Evolutionary conservation across 805 yeast species (phyloP).

Genomic region (Metschnikowia aberdeeniae): DNA sequence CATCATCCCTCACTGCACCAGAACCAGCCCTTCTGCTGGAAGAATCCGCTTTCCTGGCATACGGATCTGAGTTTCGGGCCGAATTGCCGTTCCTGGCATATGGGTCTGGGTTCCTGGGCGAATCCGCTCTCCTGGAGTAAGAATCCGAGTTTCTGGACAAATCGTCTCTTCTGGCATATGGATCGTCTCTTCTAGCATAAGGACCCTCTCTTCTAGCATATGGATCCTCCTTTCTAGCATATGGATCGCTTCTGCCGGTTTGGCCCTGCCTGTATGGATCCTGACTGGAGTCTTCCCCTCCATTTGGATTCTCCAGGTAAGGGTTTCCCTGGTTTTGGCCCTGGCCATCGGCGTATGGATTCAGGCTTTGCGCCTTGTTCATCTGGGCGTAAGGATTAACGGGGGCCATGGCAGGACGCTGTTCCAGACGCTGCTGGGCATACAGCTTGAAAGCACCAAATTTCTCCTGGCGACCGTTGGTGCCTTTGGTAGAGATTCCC

Average conservation of each 20-base stretch:
- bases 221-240: background rate
- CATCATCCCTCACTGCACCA: conserved; percentile 18
- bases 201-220: background rate
- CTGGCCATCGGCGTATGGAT: conserved; percentile 14
- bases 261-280: conserved; percentile 2
- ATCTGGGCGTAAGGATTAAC: conserved; percentile 41
- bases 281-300: conserved; percentile 5
- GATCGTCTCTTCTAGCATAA: background rate
- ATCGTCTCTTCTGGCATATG: background rate
- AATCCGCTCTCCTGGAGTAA: background rate
- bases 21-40: background rate
- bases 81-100: background rate
- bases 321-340: conserved; percentile 7
- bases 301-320: background rate
- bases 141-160: background rate
- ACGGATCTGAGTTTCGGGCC: background rate
- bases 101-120: background rate
- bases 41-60: background rate
- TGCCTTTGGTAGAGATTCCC: conserved; percentile 41
- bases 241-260: background rate
- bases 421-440: conserved; percentile 40
- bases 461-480: conserved; percentile 39
- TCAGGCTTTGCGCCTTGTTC: conserved; percentile 6
- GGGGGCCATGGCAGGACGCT: conserved; percentile 37
- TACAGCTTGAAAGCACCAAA: conserved; percentile 48